Conservation (phyloP, 73 alveolate genomes). For the Loxodes magnus region DNA sequence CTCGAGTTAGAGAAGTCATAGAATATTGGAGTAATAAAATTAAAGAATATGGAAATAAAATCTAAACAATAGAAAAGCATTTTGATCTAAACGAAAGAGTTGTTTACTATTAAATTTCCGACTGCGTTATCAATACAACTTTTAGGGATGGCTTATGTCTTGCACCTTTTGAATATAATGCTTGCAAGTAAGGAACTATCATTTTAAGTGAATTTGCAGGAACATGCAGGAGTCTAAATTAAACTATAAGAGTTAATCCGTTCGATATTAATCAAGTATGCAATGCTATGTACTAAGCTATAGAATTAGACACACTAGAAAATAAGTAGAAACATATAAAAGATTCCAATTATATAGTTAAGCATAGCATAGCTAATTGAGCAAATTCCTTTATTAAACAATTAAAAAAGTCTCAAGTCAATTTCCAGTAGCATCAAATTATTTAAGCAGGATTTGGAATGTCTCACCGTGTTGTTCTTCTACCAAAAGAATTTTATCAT, state of each 20-base stretch:
- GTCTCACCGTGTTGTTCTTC: too few relatives aligned
- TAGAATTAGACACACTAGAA: too few relatives aligned
- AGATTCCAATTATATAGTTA: too few relatives aligned
- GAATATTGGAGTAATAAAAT: conserved; percentile 17
- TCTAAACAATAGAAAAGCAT: conserved; percentile 18
- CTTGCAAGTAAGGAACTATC: conserved; percentile 17
- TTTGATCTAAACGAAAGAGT: conserved; percentile 23
- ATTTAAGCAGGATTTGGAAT: too few relatives aligned
- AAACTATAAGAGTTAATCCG: conserved; percentile 42
- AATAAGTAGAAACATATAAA: too few relatives aligned
- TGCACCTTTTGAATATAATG: conserved; percentile 48
- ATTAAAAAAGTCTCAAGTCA: too few relatives aligned
- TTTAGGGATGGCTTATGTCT: conserved; percentile 51
- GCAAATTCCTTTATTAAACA: too few relatives aligned
- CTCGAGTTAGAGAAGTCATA: conserved; percentile 7
- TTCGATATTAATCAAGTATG: conserved; percentile 22
- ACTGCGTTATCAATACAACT: conserved; percentile 14
- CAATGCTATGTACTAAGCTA: too few relatives aligned
- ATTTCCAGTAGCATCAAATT: too few relatives aligned
- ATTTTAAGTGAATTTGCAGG: conserved; percentile 53
- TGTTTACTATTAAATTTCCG: conserved; percentile 37
- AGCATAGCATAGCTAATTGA: too few relatives aligned
- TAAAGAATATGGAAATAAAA: conserved; percentile 15
- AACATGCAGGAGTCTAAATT: conserved; percentile 34
- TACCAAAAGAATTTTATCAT: too few relatives aligned